Conservation (phyloP, 208 protist species). For the Trypanosoma conorhini region DNA sequence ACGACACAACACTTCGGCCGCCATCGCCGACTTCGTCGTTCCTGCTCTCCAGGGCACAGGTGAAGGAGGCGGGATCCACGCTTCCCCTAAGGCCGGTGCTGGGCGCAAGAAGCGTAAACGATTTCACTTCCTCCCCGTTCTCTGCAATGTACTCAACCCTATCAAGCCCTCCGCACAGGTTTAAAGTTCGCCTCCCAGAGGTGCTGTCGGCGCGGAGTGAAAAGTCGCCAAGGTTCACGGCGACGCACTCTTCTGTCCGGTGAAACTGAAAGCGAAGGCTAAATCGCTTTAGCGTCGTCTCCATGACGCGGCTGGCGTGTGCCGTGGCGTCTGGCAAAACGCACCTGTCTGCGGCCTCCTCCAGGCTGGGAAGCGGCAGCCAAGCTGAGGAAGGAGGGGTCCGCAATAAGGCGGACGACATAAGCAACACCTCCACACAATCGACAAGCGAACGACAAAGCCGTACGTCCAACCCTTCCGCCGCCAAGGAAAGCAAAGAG, state of each 20-base stretch:
- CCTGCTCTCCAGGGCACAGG: conserved; percentile 3
- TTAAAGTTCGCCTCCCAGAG: not conserved
- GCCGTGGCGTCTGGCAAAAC: not conserved
- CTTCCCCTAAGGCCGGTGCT: not conserved
- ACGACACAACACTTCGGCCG: not conserved
- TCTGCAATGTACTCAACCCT: conserved; percentile 8
- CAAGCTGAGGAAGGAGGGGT: not conserved
- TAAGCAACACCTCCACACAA: conserved; percentile 18
- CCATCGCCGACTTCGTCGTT: not conserved
- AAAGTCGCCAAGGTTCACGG: not conserved
- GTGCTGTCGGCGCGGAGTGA: not conserved
- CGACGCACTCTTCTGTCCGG: not conserved
- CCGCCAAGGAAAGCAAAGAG: not conserved
- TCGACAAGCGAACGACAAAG: conserved; percentile 20
- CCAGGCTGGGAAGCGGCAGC: not conserved
- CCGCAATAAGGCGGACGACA: conserved; percentile 2
- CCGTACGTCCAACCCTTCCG: not conserved
- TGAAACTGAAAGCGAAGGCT: conserved; percentile 10
- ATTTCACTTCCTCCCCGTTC: conserved; percentile 1
- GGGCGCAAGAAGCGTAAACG: conserved; percentile 7
- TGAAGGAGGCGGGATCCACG: not conserved
- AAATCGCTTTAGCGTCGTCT: not conserved
- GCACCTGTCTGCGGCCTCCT: not conserved
- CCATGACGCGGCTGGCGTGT: not conserved
- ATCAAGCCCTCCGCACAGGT: not conserved